phyloP scores from a whole-genome alignment of 805 yeast species.

The Schizosaccharomyces octosporus region DNA sequence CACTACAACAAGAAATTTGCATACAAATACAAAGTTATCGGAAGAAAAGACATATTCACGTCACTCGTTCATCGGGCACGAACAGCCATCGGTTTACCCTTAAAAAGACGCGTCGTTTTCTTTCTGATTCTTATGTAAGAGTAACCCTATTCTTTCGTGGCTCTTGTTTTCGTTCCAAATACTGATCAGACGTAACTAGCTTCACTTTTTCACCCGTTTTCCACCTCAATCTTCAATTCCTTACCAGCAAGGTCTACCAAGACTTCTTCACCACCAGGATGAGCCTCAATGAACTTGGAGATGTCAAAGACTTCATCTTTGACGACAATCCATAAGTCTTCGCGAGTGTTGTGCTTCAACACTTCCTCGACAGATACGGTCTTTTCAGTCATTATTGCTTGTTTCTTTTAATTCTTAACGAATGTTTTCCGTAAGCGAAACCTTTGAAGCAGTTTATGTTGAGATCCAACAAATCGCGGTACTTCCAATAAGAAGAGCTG shows the following conservation, averaged over 20 bases:
- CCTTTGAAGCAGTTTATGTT: too few species aligned
- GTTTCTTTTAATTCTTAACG: background rate
- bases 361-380: constrained; percentile 19
- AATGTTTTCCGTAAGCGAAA: too few species aligned
- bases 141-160: too few species aligned
- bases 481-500: too few species aligned
- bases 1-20: too few species aligned
- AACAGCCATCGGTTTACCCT: background rate
- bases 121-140: too few species aligned
- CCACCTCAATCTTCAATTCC: background rate
- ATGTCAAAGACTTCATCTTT: constrained; percentile 46
- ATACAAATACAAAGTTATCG: too few species aligned
- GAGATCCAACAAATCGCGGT: too few species aligned
- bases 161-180: too few species aligned
- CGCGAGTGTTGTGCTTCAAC: constrained; percentile 18
- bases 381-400: background rate
- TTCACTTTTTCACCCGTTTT: background rate
- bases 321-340: constrained; percentile 49
- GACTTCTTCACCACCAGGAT: constrained; percentile 59
- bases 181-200: too few species aligned
- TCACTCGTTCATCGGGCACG: background rate
- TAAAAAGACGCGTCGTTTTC: background rate
- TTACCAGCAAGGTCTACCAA: constrained; percentile 50
- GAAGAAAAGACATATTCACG: background rate
- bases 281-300: constrained; percentile 29